Conservation (phyloP, 2,329 filamentous ascomycete species). For the Sarocladiaceae sp. region DNA sequence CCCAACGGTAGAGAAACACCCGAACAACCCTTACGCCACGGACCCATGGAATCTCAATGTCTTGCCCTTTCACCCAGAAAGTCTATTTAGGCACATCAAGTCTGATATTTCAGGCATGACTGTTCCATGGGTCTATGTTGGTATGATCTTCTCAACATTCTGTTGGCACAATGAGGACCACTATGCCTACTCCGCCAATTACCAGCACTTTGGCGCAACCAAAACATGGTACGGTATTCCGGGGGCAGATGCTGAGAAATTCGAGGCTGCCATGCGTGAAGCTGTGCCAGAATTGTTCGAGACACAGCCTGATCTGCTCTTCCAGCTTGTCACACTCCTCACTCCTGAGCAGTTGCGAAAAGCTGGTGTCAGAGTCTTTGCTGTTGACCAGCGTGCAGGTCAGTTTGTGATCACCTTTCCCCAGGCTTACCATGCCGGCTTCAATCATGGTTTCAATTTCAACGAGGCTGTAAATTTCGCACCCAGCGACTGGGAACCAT, state of each 20-base stretch:
- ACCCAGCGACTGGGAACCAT: conserved; percentile 91
- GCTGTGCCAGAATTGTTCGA: conserved; percentile 96
- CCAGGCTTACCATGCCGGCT: conserved; percentile 94
- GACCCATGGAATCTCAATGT: conserved; percentile 97
- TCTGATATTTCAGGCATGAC: conserved; percentile 99
- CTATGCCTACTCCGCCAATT: conserved; percentile 96
- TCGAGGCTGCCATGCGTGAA: conserved; percentile 91
- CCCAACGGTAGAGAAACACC: conserved; percentile 87
- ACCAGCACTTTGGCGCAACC: conserved; percentile 95
- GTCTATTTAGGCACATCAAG: conserved; percentile 94
- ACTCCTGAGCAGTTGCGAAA: conserved; percentile 91
- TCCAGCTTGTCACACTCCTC: conserved; percentile 93
- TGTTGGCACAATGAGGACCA: conserved; percentile 99
- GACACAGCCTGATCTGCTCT: conserved; percentile 91
- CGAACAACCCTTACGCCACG: conserved; percentile 77
- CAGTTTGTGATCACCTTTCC: conserved; percentile 97
- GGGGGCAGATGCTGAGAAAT: conserved; percentile 87
- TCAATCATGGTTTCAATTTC: conserved; percentile 98
- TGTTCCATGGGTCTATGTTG: conserved; percentile 97
- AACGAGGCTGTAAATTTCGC: conserved; percentile 99
- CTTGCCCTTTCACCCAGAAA: conserved; percentile 84
- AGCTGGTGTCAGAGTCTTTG: conserved; percentile 88
- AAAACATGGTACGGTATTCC: conserved; percentile 99
- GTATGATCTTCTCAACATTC: conserved; percentile 99
- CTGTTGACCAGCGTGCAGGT: conserved; percentile 91